Conservation (phyloP, 306 rosid species). For the Pyrus betulifolia region DNA sequence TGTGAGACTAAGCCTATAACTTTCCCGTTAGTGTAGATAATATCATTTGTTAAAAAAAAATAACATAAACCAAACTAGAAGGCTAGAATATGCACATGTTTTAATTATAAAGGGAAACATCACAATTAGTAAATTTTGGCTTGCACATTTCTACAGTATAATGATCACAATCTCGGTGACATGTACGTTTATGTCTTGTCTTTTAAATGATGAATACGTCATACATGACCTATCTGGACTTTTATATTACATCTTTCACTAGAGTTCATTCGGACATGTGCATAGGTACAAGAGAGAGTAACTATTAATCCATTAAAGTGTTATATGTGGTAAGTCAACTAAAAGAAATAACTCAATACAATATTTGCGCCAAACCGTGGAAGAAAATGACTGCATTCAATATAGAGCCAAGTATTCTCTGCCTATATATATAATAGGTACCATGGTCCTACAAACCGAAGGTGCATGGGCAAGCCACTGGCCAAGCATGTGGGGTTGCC, state of each 20-base stretch:
- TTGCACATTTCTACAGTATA: not conserved
- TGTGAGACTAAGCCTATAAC: fast-evolving
- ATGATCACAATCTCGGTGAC: not conserved
- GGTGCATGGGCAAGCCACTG: not conserved
- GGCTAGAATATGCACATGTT: not conserved
- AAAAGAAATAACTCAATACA: too few species aligned
- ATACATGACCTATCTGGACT: too few species aligned
- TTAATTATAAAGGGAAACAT: not conserved
- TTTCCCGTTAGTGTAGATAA: too few species aligned
- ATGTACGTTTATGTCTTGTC: not conserved
- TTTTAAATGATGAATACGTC: not conserved
- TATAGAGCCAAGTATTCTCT: not conserved
- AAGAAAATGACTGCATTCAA: not conserved
- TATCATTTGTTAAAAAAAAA: too few species aligned
- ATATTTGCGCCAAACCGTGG: not conserved
- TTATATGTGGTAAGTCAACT: too few species aligned
- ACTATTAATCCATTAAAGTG: not conserved
- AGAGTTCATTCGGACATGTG: not conserved
- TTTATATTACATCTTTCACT: not conserved
- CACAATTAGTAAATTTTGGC: not conserved
- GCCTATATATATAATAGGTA: not conserved
- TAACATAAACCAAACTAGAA: not conserved
- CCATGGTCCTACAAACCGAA: not conserved
- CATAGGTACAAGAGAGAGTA: not conserved
- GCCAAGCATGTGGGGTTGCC: conserved; percentile 9